A percentile compares a stretch with the other conserved stretches of the same genome.
Conservation (phyloP, 352 stramenopile species). For the Blastocystis hominis region DNA sequence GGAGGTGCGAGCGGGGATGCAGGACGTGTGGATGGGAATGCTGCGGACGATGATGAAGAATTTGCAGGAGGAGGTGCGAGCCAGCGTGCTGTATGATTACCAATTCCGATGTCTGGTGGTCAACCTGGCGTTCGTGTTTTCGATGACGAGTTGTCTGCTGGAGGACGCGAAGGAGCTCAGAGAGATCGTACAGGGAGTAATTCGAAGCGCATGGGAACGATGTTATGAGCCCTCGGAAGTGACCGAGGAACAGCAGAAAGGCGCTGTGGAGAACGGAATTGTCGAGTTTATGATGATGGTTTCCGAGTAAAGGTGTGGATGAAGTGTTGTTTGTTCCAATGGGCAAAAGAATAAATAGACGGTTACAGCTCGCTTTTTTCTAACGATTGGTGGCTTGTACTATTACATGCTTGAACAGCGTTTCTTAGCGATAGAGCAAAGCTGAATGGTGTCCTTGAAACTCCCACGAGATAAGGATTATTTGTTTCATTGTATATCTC, state of each 20-base stretch:
- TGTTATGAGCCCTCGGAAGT: not conserved
- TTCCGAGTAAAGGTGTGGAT: not conserved
- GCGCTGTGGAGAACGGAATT: not conserved
- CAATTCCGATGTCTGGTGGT: not conserved
- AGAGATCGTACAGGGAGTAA: not conserved
- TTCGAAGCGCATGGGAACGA: not conserved
- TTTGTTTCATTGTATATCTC: too few species aligned
- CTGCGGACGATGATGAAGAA: slow-evolving; percentile 4
- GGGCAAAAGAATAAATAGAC: not conserved
- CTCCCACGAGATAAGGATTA: too few species aligned
- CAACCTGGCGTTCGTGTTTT: slow-evolving; percentile 1
- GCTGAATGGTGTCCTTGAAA: too few species aligned
- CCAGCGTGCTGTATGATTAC: slow-evolving; percentile 5
- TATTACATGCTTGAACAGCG: too few species aligned
- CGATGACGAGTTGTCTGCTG: slow-evolving; percentile 2
- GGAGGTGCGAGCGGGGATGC: not conserved
- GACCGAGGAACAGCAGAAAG: not conserved
- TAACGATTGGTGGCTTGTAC: too few species aligned
- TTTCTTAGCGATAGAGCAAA: too few species aligned
- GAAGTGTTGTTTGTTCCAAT: not conserved
- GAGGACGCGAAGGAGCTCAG: not conserved
- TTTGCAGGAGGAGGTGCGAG: not conserved
- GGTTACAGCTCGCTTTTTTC: not conserved
- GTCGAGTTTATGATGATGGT: not conserved
- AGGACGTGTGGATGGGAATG: not conserved